Evolutionary conservation across 2,329 filamentous ascomycete genomes (phyloP), one percentile per base, ranked within the genome.

Genomic region (Thyridium curvatum): DNA sequence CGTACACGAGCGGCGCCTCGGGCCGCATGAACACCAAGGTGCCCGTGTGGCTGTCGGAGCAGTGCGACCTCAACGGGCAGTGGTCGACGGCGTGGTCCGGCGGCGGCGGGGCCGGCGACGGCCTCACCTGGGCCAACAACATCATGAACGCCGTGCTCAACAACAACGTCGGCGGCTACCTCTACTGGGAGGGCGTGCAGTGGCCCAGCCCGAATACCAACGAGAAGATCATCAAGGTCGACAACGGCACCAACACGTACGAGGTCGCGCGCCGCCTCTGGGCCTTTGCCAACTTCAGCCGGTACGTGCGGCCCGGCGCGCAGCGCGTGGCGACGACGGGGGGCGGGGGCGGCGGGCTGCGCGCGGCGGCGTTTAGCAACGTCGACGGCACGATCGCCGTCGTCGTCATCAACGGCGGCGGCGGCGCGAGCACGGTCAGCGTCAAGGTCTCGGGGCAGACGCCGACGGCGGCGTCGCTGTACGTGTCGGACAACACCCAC

Each of bases 51-150:
- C 60, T 74, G 43, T 72, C 71, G 3, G 73, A 77, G 50, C 65
- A 63, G 44, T 61, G 61, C 8, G 66, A 74, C 46, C 54, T 74
- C 28, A 63, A 68, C 38, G 62, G 61, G 10, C 54, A 49, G 4
- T 70, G 61, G 55, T 60, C 55, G 5, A 63, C 68, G 4, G 56
- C 60, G 2, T 77, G 70, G 68, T 74, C 71, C 49, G 42, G 47
- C 1, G 59, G 50, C 42, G 70, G 72, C 33, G 66, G 62, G 9
- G 52, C 59, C 0, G 66, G 66, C 30, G 74, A 78, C 44, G 74
- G 73, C 7, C 58, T 72, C 46, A 74, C 70, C 3, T 77, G 72
- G 73, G 74, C 73, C 2, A 69, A 70, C 46, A 69, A 71, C 45
- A 66, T 78, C 33, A 68, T 70, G 52, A 61, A 61, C 26, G 70